Base-by-base conservation (phyloP, 2,329 filamentous ascomycete genomes). In the Xylogone sp. region DNA sequence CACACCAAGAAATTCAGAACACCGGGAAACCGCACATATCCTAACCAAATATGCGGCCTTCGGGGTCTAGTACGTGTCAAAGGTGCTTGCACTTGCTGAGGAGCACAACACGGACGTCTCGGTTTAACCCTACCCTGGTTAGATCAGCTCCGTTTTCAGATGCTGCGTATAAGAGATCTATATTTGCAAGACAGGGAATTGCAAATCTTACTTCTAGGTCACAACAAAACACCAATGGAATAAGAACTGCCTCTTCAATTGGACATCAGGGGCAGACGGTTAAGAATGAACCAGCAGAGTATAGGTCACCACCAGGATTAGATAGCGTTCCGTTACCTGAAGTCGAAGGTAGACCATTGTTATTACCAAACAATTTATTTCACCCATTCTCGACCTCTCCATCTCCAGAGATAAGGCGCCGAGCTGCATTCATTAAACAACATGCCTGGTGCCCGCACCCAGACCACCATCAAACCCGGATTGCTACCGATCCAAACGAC, bases 391-490 rank as follows among this genome's bases (percentile, higher is more conserved):
- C 90, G 31, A 79, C 86, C 57, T 99, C 94, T 13, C 94, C 95
- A 8, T 88, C 93, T 42, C 87, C 90, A 39, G 87, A 88, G 55
- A 97, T 99, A 57, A 84, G 93, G 61, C 83, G 84, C 62, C 86
- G 94, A 60, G 94, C 93, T 22, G 88, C 88, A 9, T 95, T 90
- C 64, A 97, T 97, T 72, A 89, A 86, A 67, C 88, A 95, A 65
- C 90, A 97, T 75, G 93, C 93, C 13, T 88, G 90, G 69, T 99
- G 94, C 65, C 90, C 94, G 21, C 94, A 99, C 65, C 90, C 90
- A 5, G 84, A 88, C 50, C 94, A 99, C 69, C 84, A 86, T 61
- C 82, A 86, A 50, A 92, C 88, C 2, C 82, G 88, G 57, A 68
- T 85, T 3, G 80, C 88, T 1, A 79, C 78, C 49, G 84, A 84